phyloP scores from a whole-genome alignment of 352 stramenopile species.

The Pythium plurisporium region DNA sequence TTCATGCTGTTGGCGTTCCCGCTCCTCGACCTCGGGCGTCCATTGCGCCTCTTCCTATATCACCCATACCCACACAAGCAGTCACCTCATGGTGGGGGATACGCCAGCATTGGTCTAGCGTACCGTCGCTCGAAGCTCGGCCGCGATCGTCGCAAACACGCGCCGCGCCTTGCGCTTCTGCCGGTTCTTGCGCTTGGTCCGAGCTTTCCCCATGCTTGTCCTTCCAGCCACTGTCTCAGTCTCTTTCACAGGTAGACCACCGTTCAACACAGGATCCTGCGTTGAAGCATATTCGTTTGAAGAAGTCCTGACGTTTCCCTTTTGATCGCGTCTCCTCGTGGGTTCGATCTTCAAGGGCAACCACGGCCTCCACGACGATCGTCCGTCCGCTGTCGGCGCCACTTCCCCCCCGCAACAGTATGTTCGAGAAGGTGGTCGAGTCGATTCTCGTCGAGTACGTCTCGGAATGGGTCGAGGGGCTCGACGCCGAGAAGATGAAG shows the following conservation, averaged over 20 bases:
- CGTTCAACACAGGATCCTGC: not conserved
- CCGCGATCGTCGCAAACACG: conserved; percentile 50
- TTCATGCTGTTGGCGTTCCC: conserved; percentile 52
- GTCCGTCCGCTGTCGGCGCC: not conserved
- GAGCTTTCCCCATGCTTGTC: conserved; percentile 35
- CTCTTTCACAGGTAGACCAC: not conserved
- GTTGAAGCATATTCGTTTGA: not conserved
- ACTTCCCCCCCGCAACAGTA: conserved; percentile 16
- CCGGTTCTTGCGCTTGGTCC: conserved; percentile 73
- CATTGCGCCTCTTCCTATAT: conserved; percentile 32
- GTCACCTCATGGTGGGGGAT: not conserved
- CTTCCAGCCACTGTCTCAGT: not conserved
- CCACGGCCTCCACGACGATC: not conserved
- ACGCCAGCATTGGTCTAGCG: not conserved
- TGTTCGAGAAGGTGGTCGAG: conserved; percentile 86
- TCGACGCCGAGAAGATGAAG: conserved; percentile 88
- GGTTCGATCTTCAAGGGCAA: not conserved
- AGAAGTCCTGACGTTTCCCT: not conserved
- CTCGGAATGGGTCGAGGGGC: conserved; percentile 78
- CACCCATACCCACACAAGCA: not conserved
- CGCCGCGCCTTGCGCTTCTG: conserved; percentile 71
- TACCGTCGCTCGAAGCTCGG: conserved; percentile 44
- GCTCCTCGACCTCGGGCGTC: conserved; percentile 43
- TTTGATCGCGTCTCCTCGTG: not conserved
- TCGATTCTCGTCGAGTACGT: conserved; percentile 84